Evolutionary conservation across 805 yeast species (phyloP).

Genomic region (Yamadazyma phyllophila): DNA sequence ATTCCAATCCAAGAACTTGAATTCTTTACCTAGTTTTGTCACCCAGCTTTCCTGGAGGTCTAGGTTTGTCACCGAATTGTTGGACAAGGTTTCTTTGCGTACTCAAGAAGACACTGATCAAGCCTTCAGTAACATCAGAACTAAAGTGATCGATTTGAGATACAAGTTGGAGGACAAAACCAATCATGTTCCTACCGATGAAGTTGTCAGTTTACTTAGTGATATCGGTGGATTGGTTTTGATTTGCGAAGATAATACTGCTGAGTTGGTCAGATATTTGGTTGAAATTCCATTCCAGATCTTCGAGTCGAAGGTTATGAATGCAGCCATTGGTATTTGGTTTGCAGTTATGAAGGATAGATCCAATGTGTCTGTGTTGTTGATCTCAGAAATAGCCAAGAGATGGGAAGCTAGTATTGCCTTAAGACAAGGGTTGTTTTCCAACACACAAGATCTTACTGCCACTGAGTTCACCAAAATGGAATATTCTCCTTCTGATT

Average conservation of each 20-base stretch:
- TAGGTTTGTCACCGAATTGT: conserved; percentile 33
- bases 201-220: conserved; percentile 44
- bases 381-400: conserved; percentile 66
- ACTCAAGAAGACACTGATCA: conserved; percentile 25
- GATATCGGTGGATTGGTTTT: conserved; percentile 39
- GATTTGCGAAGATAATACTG: conserved; percentile 36
- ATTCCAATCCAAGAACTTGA: conserved; percentile 38
- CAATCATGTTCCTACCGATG: conserved; percentile 18
- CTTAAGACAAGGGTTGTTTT: conserved; percentile 61
- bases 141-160: conserved; percentile 19
- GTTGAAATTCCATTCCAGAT: conserved; percentile 69
- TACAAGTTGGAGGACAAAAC: conserved; percentile 12
- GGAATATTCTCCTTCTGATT: conserved; percentile 89
- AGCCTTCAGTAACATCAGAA: conserved; percentile 27
- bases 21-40: conserved; percentile 69
- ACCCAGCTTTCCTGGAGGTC: conserved; percentile 76
- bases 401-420: conserved; percentile 69
- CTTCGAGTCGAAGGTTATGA: conserved; percentile 59
- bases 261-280: conserved; percentile 48
- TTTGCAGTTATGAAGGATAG: conserved; percentile 68
- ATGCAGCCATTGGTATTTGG: conserved; percentile 76
- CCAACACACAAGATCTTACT: conserved; percentile 49
- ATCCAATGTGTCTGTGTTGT: conserved; percentile 52
- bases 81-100: conserved; percentile 28
- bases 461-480: conserved; percentile 66